Evolutionary conservation across 2,329 filamentous ascomycete species (phyloP).

Genomic region (Pyrenochaeta sp.): DNA sequence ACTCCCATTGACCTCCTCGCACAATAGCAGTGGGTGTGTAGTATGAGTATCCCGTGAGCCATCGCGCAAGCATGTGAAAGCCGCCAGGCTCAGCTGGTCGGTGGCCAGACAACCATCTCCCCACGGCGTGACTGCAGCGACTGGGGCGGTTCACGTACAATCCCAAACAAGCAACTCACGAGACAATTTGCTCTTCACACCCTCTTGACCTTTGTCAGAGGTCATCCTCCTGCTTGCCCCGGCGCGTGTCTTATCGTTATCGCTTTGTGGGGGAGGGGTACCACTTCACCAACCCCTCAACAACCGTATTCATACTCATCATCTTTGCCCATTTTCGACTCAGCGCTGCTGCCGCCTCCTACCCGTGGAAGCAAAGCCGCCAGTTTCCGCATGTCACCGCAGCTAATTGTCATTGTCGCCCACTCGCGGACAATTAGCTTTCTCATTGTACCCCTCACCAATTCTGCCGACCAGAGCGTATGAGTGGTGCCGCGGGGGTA

Average conservation of each 20-base stretch:
- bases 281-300: constrained; percentile 13
- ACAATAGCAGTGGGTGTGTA: constrained; percentile 9
- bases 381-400: constrained; percentile 20
- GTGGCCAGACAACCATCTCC: constrained; percentile 1
- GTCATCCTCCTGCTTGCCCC: constrained; percentile 22
- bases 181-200: constrained; percentile 32
- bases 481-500: constrained; percentile 9
- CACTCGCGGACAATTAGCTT: constrained; percentile 9
- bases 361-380: constrained; percentile 20
- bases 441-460: constrained; percentile 24
- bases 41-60: constrained; percentile 12
- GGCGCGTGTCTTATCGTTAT: constrained; percentile 34
- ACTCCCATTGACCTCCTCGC: constrained; percentile 22
- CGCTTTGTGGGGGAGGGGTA: constrained; percentile 27
- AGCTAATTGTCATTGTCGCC: constrained; percentile 5
- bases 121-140: constrained; percentile 8
- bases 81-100: constrained; percentile 8
- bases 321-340: constrained; percentile 9
- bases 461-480: constrained; percentile 13
- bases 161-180: constrained; percentile 35
- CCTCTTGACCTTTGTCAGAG: constrained; percentile 23
- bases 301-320: constrained; percentile 3
- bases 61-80: constrained; percentile 5
- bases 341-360: constrained; percentile 19
- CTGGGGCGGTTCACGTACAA: constrained; percentile 9